phyloP scores from a whole-genome alignment of 257 asterid species.

The Solanum pennellii region DNA sequence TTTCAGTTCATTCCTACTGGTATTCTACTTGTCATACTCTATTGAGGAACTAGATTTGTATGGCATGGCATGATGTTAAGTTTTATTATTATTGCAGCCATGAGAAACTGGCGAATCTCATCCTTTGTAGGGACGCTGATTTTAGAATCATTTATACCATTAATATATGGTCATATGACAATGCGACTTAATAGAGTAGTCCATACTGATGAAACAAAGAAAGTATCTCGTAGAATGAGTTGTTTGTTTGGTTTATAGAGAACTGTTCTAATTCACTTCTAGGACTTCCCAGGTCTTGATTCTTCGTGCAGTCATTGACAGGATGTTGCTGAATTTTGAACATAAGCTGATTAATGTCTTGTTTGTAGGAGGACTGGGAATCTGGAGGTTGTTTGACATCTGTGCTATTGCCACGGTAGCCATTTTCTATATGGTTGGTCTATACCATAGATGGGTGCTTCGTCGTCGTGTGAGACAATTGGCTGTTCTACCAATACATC shows the following conservation, averaged over 20 bases:
- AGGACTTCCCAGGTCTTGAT: background rate
- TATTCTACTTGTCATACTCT: conserved; percentile 1
- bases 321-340: background rate
- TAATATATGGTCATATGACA: background rate
- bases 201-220: background rate
- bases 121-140: background rate
- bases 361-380: conserved; percentile 41
- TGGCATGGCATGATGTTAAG: background rate
- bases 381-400: conserved; percentile 31
- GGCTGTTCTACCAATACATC: conserved; percentile 6
- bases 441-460: conserved; percentile 26
- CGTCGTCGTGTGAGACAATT: conserved; percentile 24
- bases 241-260: background rate
- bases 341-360: background rate
- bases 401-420: conserved; percentile 20
- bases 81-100: background rate
- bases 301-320: background rate
- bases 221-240: background rate
- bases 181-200: background rate
- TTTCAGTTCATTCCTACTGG: conserved; percentile 48
- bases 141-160: background rate
- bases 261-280: background rate
- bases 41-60: background rate
- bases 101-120: background rate
- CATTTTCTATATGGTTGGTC: conserved; percentile 13